Percentiles rank a stretch among this genome's conserved stretches.
These are phyloP conservation scores for Globisporangium spinosum DNA, from an alignment of 352 stramenopile genomes.

Conservation along the genomic window DNA sequence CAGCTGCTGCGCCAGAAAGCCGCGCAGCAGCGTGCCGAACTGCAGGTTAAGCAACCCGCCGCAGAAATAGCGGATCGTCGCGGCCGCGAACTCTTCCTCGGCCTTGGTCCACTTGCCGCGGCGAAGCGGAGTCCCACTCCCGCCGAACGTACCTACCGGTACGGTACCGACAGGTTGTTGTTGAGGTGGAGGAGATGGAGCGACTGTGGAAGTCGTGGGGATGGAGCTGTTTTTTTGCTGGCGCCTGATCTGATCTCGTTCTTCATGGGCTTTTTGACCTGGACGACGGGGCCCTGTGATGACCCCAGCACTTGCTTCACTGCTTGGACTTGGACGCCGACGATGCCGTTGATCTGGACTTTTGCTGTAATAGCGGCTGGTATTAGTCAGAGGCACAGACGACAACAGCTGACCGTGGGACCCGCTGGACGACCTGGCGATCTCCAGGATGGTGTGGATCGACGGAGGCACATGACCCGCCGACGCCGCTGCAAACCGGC, in stretches of 20 bases:
- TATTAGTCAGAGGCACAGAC: not conserved
- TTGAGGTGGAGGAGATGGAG: not conserved
- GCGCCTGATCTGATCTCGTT: not conserved
- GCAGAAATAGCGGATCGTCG: slow-evolving; percentile 71
- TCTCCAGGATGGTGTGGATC: slow-evolving; percentile 14
- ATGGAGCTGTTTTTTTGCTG: not conserved
- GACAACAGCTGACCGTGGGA: not conserved
- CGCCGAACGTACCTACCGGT: not conserved
- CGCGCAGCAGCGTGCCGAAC: slow-evolving; percentile 69
- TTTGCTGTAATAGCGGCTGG: not conserved
- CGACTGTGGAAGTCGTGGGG: not conserved
- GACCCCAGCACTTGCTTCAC: not conserved
- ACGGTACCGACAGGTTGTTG: not conserved
- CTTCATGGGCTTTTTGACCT: not conserved
- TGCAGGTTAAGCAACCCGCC: slow-evolving; percentile 58
- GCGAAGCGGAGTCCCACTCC: slow-evolving; percentile 28
- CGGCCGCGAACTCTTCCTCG: slow-evolving; percentile 61
- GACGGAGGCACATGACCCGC: not conserved
- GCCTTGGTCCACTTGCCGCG: slow-evolving; percentile 72
- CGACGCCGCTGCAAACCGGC: not conserved
- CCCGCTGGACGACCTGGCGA: slow-evolving; percentile 3
- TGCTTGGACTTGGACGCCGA: not conserved
- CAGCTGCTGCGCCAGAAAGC: slow-evolving; percentile 63
- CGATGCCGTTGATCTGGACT: not conserved
- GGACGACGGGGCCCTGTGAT: not conserved